Conservation (phyloP, 805 yeast genomes). For the Candida fluviatilis region DNA sequence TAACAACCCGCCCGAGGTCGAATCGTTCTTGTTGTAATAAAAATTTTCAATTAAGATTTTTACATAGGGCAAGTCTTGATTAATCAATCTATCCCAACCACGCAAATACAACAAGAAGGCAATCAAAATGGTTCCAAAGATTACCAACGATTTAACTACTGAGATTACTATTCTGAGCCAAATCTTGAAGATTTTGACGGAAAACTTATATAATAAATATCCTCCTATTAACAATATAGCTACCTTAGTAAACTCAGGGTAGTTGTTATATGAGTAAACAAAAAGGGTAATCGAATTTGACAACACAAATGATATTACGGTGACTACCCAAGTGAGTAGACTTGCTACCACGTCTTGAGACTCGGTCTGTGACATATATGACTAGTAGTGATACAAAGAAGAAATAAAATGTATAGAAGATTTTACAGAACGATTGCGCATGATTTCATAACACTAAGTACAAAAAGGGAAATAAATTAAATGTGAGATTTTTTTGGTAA, state of each 20-base stretch:
- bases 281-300: slow-evolving; percentile 10
- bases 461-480: too few relatives aligned
- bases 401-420: slow-evolving; percentile 3
- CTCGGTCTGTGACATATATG: background rate
- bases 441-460: background rate
- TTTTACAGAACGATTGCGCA: slow-evolving; percentile 1
- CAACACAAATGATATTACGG: slow-evolving; percentile 9
- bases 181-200: slow-evolving; percentile 13
- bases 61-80: slow-evolving; percentile 13
- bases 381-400: too few relatives aligned
- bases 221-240: slow-evolving; percentile 11
- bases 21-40: background rate
- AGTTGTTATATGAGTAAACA: slow-evolving; percentile 10
- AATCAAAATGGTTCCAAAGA: slow-evolving; percentile 11
- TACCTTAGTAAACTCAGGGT: slow-evolving; percentile 17
- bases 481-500: background rate
- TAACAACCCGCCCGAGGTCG: background rate
- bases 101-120: slow-evolving; percentile 17
- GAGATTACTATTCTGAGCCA: slow-evolving; percentile 19
- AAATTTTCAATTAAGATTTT: slow-evolving; percentile 3
- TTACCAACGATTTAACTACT: slow-evolving; percentile 15
- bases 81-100: slow-evolving; percentile 17
- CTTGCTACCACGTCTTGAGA: background rate
- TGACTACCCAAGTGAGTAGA: slow-evolving; percentile 5
- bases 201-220: slow-evolving; percentile 17